Percentiles rank a stretch among this genome's conserved stretches.
Evolutionary conservation across 108 stramenopile species (phyloP).

Genomic region (Nitzschia sp.): DNA sequence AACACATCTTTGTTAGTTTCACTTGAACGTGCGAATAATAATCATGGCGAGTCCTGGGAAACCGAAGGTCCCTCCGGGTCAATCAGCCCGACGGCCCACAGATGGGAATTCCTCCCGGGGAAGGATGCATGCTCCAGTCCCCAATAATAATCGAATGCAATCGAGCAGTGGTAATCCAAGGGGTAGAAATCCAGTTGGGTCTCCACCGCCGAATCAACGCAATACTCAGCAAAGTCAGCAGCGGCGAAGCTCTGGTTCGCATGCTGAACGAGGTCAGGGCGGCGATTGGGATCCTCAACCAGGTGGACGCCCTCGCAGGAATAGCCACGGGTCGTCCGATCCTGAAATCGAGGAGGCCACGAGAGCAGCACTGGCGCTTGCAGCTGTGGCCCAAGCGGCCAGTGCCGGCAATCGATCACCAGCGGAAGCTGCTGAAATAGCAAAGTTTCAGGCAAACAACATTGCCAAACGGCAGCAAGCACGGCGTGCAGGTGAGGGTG

Average conservation of each 20-base stretch:
- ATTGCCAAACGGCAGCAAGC: slow-evolving; percentile 28
- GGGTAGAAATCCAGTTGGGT: slow-evolving; percentile 8
- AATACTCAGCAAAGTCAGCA: background rate
- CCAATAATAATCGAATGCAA: slow-evolving; percentile 9
- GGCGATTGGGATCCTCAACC: background rate
- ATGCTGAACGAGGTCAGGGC: background rate
- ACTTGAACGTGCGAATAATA: too few relatives aligned
- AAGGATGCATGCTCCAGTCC: slow-evolving; percentile 10
- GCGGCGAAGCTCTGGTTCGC: background rate
- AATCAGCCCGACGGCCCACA: background rate
- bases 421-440: slow-evolving; percentile 51
- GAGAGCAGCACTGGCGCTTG: slow-evolving; percentile 38
- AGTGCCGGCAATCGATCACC: slow-evolving; percentile 47
- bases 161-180: background rate
- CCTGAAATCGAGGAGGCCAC: slow-evolving; percentile 29
- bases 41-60: too few relatives aligned
- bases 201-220: slow-evolving; percentile 13
- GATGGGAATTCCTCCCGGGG: background rate
- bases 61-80: background rate
- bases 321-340: background rate
- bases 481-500: background rate
- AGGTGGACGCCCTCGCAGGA: background rate
- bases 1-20: too few relatives aligned
- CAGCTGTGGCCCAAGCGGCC: slow-evolving; percentile 55
- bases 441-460: slow-evolving; percentile 39